Evolutionary conservation across 805 yeast species (phyloP).

Genomic region (Zygosaccharomyces rouxii): DNA sequence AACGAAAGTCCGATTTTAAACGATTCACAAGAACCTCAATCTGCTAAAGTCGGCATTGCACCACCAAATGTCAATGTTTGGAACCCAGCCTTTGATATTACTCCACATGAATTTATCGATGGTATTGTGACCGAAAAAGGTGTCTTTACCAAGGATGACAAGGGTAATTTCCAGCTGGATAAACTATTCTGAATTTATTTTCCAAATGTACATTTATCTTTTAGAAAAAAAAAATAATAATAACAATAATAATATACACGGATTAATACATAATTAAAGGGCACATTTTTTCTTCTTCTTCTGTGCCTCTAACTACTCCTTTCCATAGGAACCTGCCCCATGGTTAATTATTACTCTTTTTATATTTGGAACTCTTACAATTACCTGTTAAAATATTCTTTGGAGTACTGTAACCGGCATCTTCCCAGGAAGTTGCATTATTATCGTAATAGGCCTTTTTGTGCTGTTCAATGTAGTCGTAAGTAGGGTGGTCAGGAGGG

Average conservation of each 20-base stretch:
- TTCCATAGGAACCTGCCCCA: conserved; percentile 3
- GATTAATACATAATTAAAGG: not conserved
- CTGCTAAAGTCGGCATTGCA: conserved; percentile 66
- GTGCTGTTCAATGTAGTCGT: conserved; percentile 73
- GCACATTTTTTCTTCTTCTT: too few species aligned
- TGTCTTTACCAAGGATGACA: conserved; percentile 44
- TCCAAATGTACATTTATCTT: too few species aligned
- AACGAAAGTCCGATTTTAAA: conserved; percentile 28
- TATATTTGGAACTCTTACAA: conserved; percentile 38
- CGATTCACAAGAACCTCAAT: conserved; percentile 30
- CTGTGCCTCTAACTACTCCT: too few species aligned
- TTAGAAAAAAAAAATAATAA: too few species aligned
- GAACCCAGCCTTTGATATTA: conserved; percentile 96
- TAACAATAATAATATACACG: not conserved
- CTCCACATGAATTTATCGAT: conserved; percentile 78
- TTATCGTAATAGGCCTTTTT: conserved; percentile 59
- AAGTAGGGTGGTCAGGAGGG: conserved; percentile 80
- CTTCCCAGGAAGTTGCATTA: conserved; percentile 70
- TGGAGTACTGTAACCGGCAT: conserved; percentile 70
- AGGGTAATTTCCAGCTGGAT: conserved; percentile 49
- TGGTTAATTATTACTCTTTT: not conserved
- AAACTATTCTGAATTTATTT: conserved; percentile 20
- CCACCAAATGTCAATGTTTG: conserved; percentile 83
- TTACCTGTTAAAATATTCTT: conserved; percentile 54
- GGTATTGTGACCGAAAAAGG: conserved; percentile 84